These are phyloP conservation scores for Fusarium piperis DNA, from an alignment of 2,329 filamentous ascomycete genomes.

Conservation along the genomic window DNA sequence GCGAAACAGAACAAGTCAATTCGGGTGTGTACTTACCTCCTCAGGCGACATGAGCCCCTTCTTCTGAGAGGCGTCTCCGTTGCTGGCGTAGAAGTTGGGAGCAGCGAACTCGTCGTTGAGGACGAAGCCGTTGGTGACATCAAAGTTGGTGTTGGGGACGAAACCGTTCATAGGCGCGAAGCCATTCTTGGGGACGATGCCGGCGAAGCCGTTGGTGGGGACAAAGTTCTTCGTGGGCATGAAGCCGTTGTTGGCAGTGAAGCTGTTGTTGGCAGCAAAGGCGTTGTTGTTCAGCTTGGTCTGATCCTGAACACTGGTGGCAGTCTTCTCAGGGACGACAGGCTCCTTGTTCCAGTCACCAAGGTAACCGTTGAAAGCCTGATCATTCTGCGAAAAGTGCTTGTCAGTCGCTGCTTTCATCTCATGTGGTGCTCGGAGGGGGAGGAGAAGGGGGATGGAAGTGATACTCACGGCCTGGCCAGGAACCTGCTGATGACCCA, in stretches of 20 bases:
- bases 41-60: neutral
- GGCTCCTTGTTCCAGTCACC: neutral
- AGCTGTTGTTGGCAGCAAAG: neutral
- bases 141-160: neutral
- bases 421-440: neutral
- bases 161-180: neutral
- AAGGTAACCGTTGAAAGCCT: neutral
- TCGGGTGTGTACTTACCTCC: neutral
- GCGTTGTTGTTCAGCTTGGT: neutral
- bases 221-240: neutral
- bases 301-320: neutral
- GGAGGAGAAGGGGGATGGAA: neutral
- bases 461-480: neutral
- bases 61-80: neutral
- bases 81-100: neutral
- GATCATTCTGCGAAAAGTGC: neutral
- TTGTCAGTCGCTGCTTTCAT: slow-evolving; percentile 6
- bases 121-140: neutral
- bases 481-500: neutral
- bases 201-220: neutral
- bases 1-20: neutral
- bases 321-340: neutral
- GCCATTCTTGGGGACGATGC: neutral
- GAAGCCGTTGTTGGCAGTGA: neutral
- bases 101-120: neutral